Base-by-base conservation (phyloP, 225 moss, liverwort and hornwort genomes). In the Physcomitrellopsis africana region DNA sequence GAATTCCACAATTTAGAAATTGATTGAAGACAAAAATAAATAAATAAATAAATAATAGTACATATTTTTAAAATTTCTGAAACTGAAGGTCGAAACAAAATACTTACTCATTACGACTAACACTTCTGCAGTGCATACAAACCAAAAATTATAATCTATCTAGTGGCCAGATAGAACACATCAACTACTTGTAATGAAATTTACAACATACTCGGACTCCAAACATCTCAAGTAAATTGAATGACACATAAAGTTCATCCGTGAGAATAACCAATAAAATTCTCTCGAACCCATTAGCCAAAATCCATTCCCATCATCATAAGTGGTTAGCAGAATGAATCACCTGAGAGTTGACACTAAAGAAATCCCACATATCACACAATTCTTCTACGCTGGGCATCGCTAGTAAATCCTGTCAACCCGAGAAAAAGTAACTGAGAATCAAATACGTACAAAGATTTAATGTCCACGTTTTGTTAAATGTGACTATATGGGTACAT, bases 291-390 rank as follows among this genome's bases (percentile, higher is more conserved):
- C 32, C 5, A 49, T 43, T 32, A 45, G 63, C 17, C 1, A 14
- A 52, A 74, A 29, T 49, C 46, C 23, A 8, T 29, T 67, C 61
- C 43, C 41, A 62, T 44, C 76, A 43, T 67, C 71, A 42, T 66
- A 10, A 59, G 47, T 46, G 60, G 26, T 32, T 51, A 65, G 26
- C 41, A 23, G 49, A 59, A 70, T 41, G 27, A 23, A 14, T 68
- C 59, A 88, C 93, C 86, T 96, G 87, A 60, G 96, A 96, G 47
- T 88, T 86, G 51, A 82, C 81, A 67, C 96, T 96, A 47, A 96
- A 74, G 73, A 96, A 96, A 70, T 96, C 93, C 92, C 90, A 85
- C 24, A 96, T 90, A 72, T 96, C 96, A 68, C 93, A 90, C 70
- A 88, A 78, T 82, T 93, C 93, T 42, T 86, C 90, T 11, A 96